Evolutionary conservation across 306 rosid genomes (phyloP).

Genomic region (Sicyos edulis): DNA sequence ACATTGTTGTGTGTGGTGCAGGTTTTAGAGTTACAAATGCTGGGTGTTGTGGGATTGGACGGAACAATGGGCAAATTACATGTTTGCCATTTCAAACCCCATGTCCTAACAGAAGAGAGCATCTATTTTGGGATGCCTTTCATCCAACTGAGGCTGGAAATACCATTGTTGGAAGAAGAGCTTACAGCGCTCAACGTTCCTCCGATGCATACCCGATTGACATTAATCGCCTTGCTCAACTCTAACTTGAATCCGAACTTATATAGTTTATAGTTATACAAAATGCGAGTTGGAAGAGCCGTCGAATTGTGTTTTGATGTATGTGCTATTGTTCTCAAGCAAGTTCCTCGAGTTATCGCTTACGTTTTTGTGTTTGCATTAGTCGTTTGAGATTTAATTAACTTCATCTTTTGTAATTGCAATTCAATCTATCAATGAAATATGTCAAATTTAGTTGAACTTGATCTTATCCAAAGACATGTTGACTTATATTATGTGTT

Average conservation of each 20-base stretch:
- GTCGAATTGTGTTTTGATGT: neutral
- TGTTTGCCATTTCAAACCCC: constrained; percentile 73
- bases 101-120: constrained; percentile 52
- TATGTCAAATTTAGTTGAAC: no score
- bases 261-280: neutral
- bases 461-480: no score
- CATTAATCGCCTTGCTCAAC: constrained; percentile 53
- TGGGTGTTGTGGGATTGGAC: constrained; percentile 92
- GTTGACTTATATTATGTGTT: no score
- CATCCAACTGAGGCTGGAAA: constrained; percentile 86
- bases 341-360: no score
- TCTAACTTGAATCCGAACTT: constrained; percentile 21
- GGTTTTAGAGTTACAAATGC: constrained; percentile 61
- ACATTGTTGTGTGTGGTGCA: constrained; percentile 22
- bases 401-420: no score
- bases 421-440: no score
- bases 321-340: no score
- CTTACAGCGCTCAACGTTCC: constrained; percentile 67
- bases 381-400: no score
- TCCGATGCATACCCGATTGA: constrained; percentile 88
- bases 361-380: no score
- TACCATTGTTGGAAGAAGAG: constrained; percentile 52
- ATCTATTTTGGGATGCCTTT: constrained; percentile 88
- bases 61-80: constrained; percentile 87
- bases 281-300: neutral